phyloP scores from a whole-genome alignment of 441 rosid species.

The Populus hybrid region DNA sequence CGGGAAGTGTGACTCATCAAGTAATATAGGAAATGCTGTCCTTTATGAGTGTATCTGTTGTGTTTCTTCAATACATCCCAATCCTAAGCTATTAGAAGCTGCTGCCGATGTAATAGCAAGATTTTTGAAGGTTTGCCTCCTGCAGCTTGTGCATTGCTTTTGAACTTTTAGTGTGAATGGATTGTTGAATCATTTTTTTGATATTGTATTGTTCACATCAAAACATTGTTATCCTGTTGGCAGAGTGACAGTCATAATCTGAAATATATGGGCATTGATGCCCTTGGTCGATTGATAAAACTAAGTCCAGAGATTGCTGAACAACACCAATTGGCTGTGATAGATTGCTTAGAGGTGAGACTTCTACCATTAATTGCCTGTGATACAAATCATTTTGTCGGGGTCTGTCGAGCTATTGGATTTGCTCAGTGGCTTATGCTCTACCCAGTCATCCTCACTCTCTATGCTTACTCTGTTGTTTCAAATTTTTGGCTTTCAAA shows the following conservation, averaged over 20 bases:
- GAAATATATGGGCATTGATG: constrained; percentile 96
- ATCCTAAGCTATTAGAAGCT: constrained; percentile 78
- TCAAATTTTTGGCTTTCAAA: constrained; percentile 8
- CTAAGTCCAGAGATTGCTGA: constrained; percentile 89
- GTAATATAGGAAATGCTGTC: constrained; percentile 93
- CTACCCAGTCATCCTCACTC: constrained; percentile 1
- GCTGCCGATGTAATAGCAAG: constrained; percentile 84
- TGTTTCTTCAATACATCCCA: constrained; percentile 80
- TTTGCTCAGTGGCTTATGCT: constrained; percentile 12
- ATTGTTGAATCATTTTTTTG: not conserved
- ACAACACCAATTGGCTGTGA: constrained; percentile 96
- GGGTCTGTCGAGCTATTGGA: not conserved
- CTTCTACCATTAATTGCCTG: constrained; percentile 11
- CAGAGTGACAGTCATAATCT: constrained; percentile 98
- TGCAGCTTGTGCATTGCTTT: constrained; percentile 6
- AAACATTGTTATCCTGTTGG: constrained; percentile 24
- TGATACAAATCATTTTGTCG: not conserved
- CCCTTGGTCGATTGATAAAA: constrained; percentile 84
- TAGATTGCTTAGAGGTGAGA: constrained; percentile 97
- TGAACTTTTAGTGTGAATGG: constrained; percentile 1
- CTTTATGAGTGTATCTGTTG: constrained; percentile 88
- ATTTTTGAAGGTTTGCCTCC: constrained; percentile 74
- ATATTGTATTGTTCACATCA: not conserved
- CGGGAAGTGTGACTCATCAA: constrained; percentile 78
- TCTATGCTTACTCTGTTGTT: not conserved